Evolutionary conservation across 768 basidiomycete genomes (phyloP).

Genomic region (Phylloporus sp.): DNA sequence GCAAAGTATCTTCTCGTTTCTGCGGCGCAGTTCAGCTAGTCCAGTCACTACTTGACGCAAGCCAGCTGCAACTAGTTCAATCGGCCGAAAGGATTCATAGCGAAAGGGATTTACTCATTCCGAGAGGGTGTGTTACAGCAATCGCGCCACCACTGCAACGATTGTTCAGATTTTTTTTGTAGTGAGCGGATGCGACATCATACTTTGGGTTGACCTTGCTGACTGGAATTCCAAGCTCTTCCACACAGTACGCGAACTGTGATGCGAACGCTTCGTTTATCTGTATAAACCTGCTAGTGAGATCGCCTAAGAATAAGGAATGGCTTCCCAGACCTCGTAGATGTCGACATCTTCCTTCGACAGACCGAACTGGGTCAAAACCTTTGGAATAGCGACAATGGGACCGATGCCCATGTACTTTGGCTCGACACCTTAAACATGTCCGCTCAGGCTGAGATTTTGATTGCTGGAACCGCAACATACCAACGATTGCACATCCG

Average conservation of each 20-base stretch:
- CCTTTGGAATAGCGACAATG: slow-evolving; percentile 65
- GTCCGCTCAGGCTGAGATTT: slow-evolving; percentile 2
- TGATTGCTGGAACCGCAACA: slow-evolving; percentile 16
- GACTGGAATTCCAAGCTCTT: slow-evolving; percentile 70
- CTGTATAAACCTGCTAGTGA: slow-evolving; percentile 33
- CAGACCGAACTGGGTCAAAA: slow-evolving; percentile 58
- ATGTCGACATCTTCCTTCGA: slow-evolving; percentile 71
- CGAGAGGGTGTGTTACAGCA: slow-evolving; percentile 76
- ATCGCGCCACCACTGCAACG: slow-evolving; percentile 74
- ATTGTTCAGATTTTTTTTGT: background rate
- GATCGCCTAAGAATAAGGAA: background rate
- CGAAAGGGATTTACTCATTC: slow-evolving; percentile 61
- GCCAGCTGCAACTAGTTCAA: slow-evolving; percentile 51
- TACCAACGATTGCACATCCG: slow-evolving; percentile 71
- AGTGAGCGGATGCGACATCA: slow-evolving; percentile 21
- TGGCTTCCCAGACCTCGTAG: slow-evolving; percentile 52
- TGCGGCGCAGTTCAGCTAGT: slow-evolving; percentile 74
- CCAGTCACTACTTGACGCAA: slow-evolving; percentile 85
- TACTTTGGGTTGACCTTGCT: slow-evolving; percentile 85
- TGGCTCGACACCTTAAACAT: slow-evolving; percentile 61
- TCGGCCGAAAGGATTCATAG: slow-evolving; percentile 8
- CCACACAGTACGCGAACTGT: slow-evolving; percentile 90
- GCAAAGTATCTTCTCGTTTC: slow-evolving; percentile 65
- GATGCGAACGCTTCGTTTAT: slow-evolving; percentile 92
- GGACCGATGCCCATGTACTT: slow-evolving; percentile 78